Percentiles rank a stretch among this genome's conserved stretches.
Evolutionary conservation across 495 filamentous ascomycete species (phyloP).

Genomic region (Talaromyces proteolyticus): DNA sequence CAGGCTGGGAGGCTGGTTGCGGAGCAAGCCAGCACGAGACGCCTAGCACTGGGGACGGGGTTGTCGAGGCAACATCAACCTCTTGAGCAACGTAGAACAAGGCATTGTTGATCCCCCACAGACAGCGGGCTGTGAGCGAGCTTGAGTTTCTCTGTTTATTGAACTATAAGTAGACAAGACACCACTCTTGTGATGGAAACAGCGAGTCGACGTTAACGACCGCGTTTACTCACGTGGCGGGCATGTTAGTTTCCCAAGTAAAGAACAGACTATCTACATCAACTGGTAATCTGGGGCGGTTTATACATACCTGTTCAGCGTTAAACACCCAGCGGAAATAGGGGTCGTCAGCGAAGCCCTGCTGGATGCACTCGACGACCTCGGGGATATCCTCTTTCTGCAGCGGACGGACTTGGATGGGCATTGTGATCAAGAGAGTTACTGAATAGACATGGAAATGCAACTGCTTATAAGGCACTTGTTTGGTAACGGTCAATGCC

Average conservation of each 20-base stretch:
- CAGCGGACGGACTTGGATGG: slow-evolving; percentile 44
- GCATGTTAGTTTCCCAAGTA: slow-evolving; percentile 11
- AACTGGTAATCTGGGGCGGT: not conserved
- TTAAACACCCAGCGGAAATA: slow-evolving; percentile 61
- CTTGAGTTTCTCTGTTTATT: slow-evolving; percentile 45
- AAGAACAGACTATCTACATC: not conserved
- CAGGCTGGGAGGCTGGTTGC: slow-evolving; percentile 26
- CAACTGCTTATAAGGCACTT: too few species aligned
- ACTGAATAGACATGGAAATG: too few species aligned
- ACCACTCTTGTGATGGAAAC: not conserved
- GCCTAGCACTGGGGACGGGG: slow-evolving; percentile 53
- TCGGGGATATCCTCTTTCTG: slow-evolving; percentile 56
- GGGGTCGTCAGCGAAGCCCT: slow-evolving; percentile 57
- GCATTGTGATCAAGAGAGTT: slow-evolving; percentile 29
- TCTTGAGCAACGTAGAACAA: slow-evolving; percentile 61
- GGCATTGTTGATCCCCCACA: slow-evolving; percentile 59
- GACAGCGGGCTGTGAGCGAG: slow-evolving; percentile 53
- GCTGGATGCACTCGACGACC: slow-evolving; percentile 44
- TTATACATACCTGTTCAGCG: slow-evolving; percentile 35
- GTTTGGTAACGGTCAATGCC: too few species aligned
- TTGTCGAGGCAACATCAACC: slow-evolving; percentile 8
- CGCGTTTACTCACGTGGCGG: slow-evolving; percentile 11
- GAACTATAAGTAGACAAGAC: slow-evolving; percentile 30
- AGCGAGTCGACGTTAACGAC: slow-evolving; percentile 1
- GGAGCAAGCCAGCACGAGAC: slow-evolving; percentile 63